Percentiles rank a stretch among this genome's conserved stretches.
phyloP scores from a whole-genome alignment of 23 red algal genomes.

The Gracilariopsis chorda region DNA sequence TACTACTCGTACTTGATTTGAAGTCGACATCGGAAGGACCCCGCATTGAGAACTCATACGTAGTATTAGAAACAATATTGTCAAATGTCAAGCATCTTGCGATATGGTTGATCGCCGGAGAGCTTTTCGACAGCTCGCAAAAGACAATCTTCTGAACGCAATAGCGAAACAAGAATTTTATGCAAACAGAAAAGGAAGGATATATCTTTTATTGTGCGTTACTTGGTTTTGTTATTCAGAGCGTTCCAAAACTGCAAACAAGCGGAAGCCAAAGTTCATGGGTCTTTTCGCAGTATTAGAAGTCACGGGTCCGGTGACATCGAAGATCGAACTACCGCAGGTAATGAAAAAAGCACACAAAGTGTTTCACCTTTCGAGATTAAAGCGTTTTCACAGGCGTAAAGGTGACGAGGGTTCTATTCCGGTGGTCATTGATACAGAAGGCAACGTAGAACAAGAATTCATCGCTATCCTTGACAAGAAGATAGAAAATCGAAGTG shows the following conservation, averaged over 20 bases:
- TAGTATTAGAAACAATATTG: not conserved
- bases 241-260: not conserved
- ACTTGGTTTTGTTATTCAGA: not conserved
- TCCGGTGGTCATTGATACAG: not conserved
- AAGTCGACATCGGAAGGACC: not conserved
- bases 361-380: conserved; percentile 2
- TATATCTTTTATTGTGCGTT: not conserved
- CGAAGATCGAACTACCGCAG: not conserved
- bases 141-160: not conserved
- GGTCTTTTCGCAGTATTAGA: not conserved
- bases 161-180: not conserved
- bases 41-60: not conserved
- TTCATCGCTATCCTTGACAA: not conserved
- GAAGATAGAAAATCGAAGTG: not conserved
- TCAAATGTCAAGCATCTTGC: not conserved
- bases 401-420: not conserved
- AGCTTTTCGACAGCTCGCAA: not conserved
- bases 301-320: not conserved
- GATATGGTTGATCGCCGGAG: not conserved
- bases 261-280: not conserved
- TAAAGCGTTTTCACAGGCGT: not conserved
- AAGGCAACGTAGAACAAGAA: not conserved
- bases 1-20: not conserved
- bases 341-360: not conserved
- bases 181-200: not conserved